Percentiles rank a stretch among this genome's conserved stretches.
These are phyloP conservation scores for Escovopsis sp. DNA, from an alignment of 2,329 filamentous ascomycete species.

Conservation along the genomic window DNA sequence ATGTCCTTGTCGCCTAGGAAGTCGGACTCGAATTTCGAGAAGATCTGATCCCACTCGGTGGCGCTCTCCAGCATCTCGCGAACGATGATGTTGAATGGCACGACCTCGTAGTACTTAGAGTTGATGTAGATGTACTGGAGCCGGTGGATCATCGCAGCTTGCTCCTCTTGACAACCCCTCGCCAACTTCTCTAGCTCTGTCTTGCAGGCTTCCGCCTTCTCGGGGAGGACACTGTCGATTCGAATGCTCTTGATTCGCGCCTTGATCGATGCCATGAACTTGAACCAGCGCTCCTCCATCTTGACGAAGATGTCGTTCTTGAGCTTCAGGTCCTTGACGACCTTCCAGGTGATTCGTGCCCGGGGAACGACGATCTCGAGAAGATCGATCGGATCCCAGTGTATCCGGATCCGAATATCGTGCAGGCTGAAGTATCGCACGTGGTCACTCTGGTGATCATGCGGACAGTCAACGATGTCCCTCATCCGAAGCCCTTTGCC, in stretches of 20 bases:
- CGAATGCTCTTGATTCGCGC: conserved; percentile 75
- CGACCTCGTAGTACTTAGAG: conserved; percentile 92
- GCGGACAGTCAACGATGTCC: conserved; percentile 58
- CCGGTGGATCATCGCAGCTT: conserved; percentile 54
- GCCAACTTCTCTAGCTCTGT: conserved; percentile 64
- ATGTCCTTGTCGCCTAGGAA: conserved; percentile 97
- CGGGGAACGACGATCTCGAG: conserved; percentile 90
- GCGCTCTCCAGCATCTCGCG: conserved; percentile 87
- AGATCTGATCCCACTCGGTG: conserved; percentile 81
- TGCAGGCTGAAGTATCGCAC: conserved; percentile 83
- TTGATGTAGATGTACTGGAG: conserved; percentile 84
- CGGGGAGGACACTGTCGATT: conserved; percentile 76
- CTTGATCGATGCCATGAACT: conserved; percentile 79
- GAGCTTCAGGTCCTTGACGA: conserved; percentile 79
- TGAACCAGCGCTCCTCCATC: conserved; percentile 66
- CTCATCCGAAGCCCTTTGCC: conserved; percentile 64
- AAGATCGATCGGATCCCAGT: conserved; percentile 84
- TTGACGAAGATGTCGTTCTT: conserved; percentile 83
- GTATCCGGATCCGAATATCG: conserved; percentile 72
- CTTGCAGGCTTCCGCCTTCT: conserved; percentile 71
- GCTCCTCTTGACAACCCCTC: conserved; percentile 72
- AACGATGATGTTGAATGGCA: conserved; percentile 79
- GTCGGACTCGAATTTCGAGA: conserved; percentile 79
- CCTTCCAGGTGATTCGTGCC: conserved; percentile 89
- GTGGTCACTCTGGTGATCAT: conserved; percentile 86